Conservation (phyloP, 2,329 filamentous ascomycete genomes). For the Claviceps capensis region DNA sequence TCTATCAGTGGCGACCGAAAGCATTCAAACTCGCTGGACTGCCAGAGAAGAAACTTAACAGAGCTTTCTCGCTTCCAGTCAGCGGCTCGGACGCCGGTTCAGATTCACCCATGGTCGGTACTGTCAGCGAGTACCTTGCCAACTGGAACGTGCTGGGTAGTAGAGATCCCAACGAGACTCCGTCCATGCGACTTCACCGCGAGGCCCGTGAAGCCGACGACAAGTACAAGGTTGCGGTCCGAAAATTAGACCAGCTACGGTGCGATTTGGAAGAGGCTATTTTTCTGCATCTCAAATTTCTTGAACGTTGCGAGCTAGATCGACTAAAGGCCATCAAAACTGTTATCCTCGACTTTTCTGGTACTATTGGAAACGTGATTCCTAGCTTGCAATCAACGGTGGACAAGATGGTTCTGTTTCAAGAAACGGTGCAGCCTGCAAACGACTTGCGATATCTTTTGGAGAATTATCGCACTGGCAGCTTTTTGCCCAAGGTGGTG, state of each 20-base stretch:
- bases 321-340: slow-evolving; percentile 96
- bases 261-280: slow-evolving; percentile 96
- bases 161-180: slow-evolving; percentile 85
- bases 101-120: slow-evolving; percentile 69
- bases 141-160: slow-evolving; percentile 83
- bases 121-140: slow-evolving; percentile 77
- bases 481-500: slow-evolving; percentile 78
- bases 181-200: slow-evolving; percentile 68
- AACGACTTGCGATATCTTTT: slow-evolving; percentile 86
- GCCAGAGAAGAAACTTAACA: slow-evolving; percentile 73
- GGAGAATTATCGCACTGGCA: slow-evolving; percentile 92
- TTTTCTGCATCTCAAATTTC: slow-evolving; percentile 81
- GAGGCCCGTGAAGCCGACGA: slow-evolving; percentile 87
- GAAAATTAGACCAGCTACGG: slow-evolving; percentile 76
- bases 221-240: slow-evolving; percentile 77
- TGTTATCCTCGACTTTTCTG: slow-evolving; percentile 93
- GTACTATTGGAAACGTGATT: slow-evolving; percentile 94
- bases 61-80: slow-evolving; percentile 60
- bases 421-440: slow-evolving; percentile 91
- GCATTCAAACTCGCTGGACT: slow-evolving; percentile 79
- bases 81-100: slow-evolving; percentile 34
- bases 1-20: slow-evolving; percentile 92
- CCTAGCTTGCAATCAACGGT: slow-evolving; percentile 90
- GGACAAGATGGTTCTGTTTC: slow-evolving; percentile 97
- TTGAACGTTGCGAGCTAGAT: slow-evolving; percentile 94